Base-by-base conservation (phyloP, 1,284 basidiomycete genomes). In the Rhizoctonia solani region DNA sequence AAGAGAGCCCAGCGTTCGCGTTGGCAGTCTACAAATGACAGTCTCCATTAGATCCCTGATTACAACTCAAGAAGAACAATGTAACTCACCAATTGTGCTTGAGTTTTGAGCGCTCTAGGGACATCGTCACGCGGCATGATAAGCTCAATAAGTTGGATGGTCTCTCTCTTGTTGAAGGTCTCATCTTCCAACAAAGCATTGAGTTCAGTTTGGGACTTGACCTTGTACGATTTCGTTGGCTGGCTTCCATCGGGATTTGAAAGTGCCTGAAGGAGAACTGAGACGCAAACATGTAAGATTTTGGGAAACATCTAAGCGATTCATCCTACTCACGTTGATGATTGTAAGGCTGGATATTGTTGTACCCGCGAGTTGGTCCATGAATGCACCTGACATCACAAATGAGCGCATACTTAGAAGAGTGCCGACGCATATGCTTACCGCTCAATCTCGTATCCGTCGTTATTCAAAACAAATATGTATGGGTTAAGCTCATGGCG, bases 371-470 rank as follows among this genome's bases (percentile, higher is more conserved):
- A 6, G 71, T 72, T 66, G 71, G 72, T 54, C 76, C 79, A 74
- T 79, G 73, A 61, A 79, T 73, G 68, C 70, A 69, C 23, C 65
- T 67, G 21, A 25, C 16, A 21, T 21, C 19, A n/a, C 8, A 13
- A 39, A 23, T 11, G n/a, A 19, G 44, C 37, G 4, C 1, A 67
- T 1, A 27, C 14, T 42, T 29, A 9, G 19, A 27, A 39, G 53
- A 13, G 59, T 19, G 34, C 72, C 76, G 69, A 53, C 21, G 88
- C 91, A 74, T 92, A 87, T 70, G 93, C 83, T 74, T 84, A 85
- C 21, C 90, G 83, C 80, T 97, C 94, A 70, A 96, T 94, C 47
- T 88, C 88, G 76, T 94, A 95, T 0, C 95, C 95, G 61, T 86
- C 85, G 78, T 97, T 95, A 81, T 95, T 94, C 67, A 97, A 80